Evolutionary conservation across 352 stramenopile species (phyloP).

Genomic region (Blastocystis sp.): DNA sequence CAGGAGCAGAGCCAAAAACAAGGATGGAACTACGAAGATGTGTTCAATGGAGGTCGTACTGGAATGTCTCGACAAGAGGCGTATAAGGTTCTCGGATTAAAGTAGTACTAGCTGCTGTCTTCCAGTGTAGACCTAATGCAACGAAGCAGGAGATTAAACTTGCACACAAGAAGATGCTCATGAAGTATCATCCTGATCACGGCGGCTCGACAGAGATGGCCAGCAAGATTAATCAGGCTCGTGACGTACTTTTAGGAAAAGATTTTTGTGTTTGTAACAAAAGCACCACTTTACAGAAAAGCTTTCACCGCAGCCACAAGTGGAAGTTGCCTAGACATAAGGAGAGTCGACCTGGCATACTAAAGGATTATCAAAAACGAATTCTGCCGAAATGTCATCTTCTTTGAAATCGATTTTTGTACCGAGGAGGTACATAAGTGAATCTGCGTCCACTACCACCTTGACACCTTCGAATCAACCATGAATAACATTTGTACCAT

Average conservation of each 20-base stretch:
- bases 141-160: slow-evolving; percentile 62
- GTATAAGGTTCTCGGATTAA: slow-evolving; percentile 61
- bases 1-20: slow-evolving; percentile 47
- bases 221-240: slow-evolving; percentile 62
- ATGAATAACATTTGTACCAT: neutral
- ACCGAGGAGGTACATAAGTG: slow-evolving; percentile 55
- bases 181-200: slow-evolving; percentile 63
- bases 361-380: slow-evolving; percentile 63
- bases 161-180: slow-evolving; percentile 61
- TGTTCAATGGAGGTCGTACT: slow-evolving; percentile 2
- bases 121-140: slow-evolving; percentile 29
- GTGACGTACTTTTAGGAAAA: slow-evolving; percentile 61
- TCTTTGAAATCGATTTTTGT: slow-evolving; percentile 63
- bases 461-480: neutral
- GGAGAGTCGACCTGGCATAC: neutral
- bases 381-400: slow-evolving; percentile 60
- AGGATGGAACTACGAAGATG: slow-evolving; percentile 53
- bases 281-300: slow-evolving; percentile 51
- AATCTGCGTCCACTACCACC: slow-evolving; percentile 57
- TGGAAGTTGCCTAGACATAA: slow-evolving; percentile 32
- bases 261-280: slow-evolving; percentile 12
- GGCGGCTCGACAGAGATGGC: slow-evolving; percentile 59
- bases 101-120: neutral
- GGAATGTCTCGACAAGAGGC: slow-evolving; percentile 49
- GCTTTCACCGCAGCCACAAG: slow-evolving; percentile 59